phyloP scores from a whole-genome alignment of 2,329 filamentous ascomycete species.

The Grosmannia penicillata region DNA sequence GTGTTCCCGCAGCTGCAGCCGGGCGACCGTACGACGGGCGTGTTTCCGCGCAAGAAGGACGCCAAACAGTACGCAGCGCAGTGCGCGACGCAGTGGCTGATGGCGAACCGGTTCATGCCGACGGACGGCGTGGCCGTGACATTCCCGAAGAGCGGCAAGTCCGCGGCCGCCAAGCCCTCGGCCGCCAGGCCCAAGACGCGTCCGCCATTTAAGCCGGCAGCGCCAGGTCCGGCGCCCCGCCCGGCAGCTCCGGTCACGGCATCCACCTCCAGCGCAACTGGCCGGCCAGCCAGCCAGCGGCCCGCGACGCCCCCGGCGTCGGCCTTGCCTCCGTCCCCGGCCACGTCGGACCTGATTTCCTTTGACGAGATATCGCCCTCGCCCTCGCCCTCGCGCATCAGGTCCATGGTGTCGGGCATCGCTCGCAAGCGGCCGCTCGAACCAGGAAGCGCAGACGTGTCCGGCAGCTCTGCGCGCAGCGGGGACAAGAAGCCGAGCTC shows the following conservation, averaged over 20 bases:
- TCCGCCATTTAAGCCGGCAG: no score
- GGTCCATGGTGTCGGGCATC: slow-evolving; percentile 5
- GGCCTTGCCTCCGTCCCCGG: neutral
- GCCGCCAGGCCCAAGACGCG: neutral
- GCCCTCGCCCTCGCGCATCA: neutral
- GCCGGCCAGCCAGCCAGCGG: neutral
- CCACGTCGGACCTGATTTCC: no score
- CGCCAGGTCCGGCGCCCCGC: no score
- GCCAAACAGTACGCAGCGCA: slow-evolving; percentile 39
- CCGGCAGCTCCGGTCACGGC: no score
- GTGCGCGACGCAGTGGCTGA: slow-evolving; percentile 28
- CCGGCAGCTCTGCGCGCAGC: neutral
- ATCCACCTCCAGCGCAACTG: neutral
- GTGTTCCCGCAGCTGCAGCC: slow-evolving; percentile 11
- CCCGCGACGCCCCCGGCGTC: neutral
- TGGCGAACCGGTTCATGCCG: slow-evolving; percentile 15
- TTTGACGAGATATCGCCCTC: neutral
- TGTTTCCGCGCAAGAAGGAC: slow-evolving; percentile 27
- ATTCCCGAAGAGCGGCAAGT: neutral
- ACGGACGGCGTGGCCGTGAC: slow-evolving; percentile 6
- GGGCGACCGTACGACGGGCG: no score
- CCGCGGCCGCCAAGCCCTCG: neutral
- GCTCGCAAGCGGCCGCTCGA: neutral
- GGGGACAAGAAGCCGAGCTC: neutral
- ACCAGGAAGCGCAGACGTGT: neutral